These are phyloP conservation scores for Iris macrosiphon DNA, from an alignment of 106 monocot species.

Conservation along the genomic window DNA sequence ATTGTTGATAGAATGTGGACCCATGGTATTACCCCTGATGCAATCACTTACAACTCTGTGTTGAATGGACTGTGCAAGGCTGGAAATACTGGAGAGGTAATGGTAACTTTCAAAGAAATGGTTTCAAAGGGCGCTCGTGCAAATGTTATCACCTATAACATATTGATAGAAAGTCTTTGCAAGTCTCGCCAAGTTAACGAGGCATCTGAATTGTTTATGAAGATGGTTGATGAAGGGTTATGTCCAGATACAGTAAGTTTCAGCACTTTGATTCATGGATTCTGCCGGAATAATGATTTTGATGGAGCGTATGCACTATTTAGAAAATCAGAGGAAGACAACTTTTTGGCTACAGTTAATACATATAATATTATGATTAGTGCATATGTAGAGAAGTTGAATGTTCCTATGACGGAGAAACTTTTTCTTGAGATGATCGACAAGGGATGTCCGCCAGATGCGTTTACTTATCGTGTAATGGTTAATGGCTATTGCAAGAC, in stretches of 20 bases:
- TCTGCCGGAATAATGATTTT: slow-evolving; percentile 65
- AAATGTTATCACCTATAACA: slow-evolving; percentile 85
- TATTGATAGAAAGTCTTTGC: slow-evolving; percentile 80
- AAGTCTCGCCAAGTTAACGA: slow-evolving; percentile 43
- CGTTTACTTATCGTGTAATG: slow-evolving; percentile 62
- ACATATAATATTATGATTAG: slow-evolving; percentile 77
- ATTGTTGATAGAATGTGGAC: slow-evolving; percentile 82
- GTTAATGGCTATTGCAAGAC: slow-evolving; percentile 61
- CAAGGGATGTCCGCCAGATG: slow-evolving; percentile 43
- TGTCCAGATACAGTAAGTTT: slow-evolving; percentile 69
- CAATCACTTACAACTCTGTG: slow-evolving; percentile 77
- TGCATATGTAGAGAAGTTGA: slow-evolving; percentile 49
- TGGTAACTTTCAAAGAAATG: slow-evolving; percentile 75
- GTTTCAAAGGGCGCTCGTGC: slow-evolving; percentile 56
- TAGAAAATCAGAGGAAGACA: slow-evolving; percentile 38
- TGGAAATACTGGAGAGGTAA: slow-evolving; percentile 56
- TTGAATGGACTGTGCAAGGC: slow-evolving; percentile 85
- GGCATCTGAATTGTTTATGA: slow-evolving; percentile 48
- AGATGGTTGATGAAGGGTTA: slow-evolving; percentile 57
- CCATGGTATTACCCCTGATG: slow-evolving; percentile 61
- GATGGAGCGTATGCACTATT: slow-evolving; percentile 56
- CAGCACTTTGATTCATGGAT: slow-evolving; percentile 78
- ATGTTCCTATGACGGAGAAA: slow-evolving; percentile 55
- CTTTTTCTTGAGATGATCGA: slow-evolving; percentile 60
- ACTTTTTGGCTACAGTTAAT: slow-evolving; percentile 33